Evolutionary conservation across 345 rosid species (phyloP).

Genomic region (Clarkia xantiana): DNA sequence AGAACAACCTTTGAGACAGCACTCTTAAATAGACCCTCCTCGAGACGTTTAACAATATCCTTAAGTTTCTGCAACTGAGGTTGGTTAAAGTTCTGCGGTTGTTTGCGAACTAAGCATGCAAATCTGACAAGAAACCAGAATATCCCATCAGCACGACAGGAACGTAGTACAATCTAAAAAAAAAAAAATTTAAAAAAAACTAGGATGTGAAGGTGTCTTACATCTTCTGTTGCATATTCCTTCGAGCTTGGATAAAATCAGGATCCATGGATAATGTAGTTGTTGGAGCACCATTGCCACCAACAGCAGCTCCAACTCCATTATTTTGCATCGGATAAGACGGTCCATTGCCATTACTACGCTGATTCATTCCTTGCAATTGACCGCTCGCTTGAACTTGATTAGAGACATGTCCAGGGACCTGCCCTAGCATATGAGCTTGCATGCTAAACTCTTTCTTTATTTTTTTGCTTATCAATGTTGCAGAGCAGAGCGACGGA

Average conservation of each 20-base stretch:
- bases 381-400: conserved; percentile 9
- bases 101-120: conserved; percentile 33
- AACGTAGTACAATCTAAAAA: not conserved
- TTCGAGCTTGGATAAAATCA: conserved; percentile 34
- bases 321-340: conserved; percentile 11
- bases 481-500: no score
- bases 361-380: conserved; percentile 9
- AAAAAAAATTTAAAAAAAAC: not conserved
- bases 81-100: conserved; percentile 23
- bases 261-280: conserved; percentile 21
- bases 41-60: conserved; percentile 69
- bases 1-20: conserved; percentile 49
- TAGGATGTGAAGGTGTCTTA: conserved; percentile 15
- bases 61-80: conserved; percentile 25
- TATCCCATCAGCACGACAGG: not conserved
- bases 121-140: conserved; percentile 19
- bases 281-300: no score
- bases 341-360: conserved; percentile 23
- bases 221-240: conserved; percentile 36
- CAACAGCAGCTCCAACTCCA: no score
- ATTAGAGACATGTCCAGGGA: conserved; percentile 27
- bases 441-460: conserved; percentile 7
- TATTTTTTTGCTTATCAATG: no score
- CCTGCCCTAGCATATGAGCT: conserved; percentile 30
- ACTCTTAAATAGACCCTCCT: conserved; percentile 60